Evolutionary conservation across 768 basidiomycete species (phyloP).

Genomic region (Lentinula edodes): DNA sequence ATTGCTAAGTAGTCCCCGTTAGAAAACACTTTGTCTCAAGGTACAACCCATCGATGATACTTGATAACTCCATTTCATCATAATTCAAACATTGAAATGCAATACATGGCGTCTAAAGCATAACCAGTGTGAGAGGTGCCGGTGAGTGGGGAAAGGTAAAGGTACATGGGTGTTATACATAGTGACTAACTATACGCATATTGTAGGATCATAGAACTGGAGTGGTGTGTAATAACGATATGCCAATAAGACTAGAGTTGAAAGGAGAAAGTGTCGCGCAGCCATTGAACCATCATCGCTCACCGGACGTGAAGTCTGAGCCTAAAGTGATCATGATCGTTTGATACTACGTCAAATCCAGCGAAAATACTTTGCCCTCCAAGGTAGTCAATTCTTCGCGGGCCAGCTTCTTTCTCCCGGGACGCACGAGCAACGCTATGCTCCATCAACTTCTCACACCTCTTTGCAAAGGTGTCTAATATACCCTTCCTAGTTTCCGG

Average conservation of each 20-base stretch:
- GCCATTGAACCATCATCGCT: not conserved
- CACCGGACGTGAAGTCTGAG: conserved; percentile 5
- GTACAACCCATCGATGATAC: not conserved
- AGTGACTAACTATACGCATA: not conserved
- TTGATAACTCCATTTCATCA: not conserved
- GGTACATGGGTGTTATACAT: no score
- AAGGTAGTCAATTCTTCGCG: not conserved
- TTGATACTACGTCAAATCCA: not conserved
- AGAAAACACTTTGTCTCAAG: not conserved
- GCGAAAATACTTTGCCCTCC: not conserved
- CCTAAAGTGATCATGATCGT: not conserved
- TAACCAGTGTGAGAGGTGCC: no score
- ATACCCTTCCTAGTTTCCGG: not conserved
- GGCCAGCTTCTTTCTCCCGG: not conserved
- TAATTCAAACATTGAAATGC: no score
- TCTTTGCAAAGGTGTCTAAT: not conserved
- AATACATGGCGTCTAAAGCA: no score
- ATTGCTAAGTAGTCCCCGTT: not conserved
- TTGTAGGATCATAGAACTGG: not conserved
- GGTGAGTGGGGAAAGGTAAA: no score
- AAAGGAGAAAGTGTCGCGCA: not conserved
- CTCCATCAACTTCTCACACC: not conserved
- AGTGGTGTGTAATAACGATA: not conserved
- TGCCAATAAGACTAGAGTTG: not conserved
- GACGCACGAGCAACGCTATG: not conserved